Conservation (phyloP, 169 alveolate species). For the Plasmodium cynomolgi region DNA sequence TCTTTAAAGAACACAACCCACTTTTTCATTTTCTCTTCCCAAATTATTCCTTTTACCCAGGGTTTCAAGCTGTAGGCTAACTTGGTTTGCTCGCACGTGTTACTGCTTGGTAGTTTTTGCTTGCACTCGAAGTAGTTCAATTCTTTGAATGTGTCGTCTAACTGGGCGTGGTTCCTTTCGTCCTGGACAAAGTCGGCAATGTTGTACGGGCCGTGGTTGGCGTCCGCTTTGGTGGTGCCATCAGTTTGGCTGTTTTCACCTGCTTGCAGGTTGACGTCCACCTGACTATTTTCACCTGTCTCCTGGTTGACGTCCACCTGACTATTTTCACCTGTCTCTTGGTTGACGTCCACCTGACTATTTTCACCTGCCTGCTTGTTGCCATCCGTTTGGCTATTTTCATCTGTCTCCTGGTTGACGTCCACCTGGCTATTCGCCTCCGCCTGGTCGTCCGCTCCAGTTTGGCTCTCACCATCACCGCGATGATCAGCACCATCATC, state of each 20-base stretch:
- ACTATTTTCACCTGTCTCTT: neutral
- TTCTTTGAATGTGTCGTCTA: constrained; percentile 9
- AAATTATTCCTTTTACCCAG: constrained; percentile 52
- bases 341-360: neutral
- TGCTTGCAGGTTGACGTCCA: neutral
- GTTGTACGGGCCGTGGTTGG: neutral
- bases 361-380: neutral
- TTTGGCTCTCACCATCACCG: neutral
- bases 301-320: neutral
- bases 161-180: neutral
- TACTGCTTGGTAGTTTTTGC: neutral
- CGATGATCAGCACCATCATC: neutral
- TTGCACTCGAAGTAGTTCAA: neutral
- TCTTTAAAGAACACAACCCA: constrained; percentile 76
- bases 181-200: constrained; percentile 23
- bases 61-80: constrained; percentile 72
- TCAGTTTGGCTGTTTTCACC: neutral
- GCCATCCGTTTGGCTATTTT: neutral
- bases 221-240: neutral
- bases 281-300: neutral
- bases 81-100: constrained; percentile 41
- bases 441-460: neutral
- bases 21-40: constrained; percentile 73
- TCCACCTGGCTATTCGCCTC: neutral
- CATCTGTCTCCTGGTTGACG: neutral